These are phyloP conservation scores for Plasmodium relictum DNA, from an alignment of 169 alveolate genomes.

Conservation along the genomic window DNA sequence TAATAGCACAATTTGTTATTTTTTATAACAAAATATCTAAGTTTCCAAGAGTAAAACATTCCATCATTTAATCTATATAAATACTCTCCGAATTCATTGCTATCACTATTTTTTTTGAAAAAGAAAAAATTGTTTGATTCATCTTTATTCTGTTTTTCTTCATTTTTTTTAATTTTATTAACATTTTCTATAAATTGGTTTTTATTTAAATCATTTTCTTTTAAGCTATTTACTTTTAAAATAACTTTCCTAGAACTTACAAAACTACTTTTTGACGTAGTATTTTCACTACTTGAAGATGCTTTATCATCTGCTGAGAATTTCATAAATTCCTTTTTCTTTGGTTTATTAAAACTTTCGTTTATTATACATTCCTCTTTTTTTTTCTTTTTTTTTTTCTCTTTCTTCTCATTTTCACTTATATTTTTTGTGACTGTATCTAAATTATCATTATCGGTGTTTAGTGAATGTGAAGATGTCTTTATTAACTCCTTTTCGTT, in stretches of 20 bases:
- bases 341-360: not conserved
- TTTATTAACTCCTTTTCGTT: not conserved
- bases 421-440: not conserved
- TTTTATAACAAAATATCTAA: constrained; percentile 18
- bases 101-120: constrained; percentile 16
- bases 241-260: not conserved
- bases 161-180: not conserved
- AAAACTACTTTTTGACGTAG: not conserved
- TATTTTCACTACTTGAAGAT: not conserved
- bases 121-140: constrained; percentile 17
- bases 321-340: not conserved
- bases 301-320: not conserved
- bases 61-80: constrained; percentile 38
- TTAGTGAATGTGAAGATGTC: not conserved
- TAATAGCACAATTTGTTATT: constrained; percentile 15
- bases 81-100: constrained; percentile 23
- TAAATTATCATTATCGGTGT: not conserved
- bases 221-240: not conserved
- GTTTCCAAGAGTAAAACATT: constrained; percentile 16
- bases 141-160: not conserved
- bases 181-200: not conserved
- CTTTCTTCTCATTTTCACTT: not conserved
- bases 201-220: not conserved
- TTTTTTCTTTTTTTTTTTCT: not conserved
- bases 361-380: not conserved